Conservation (phyloP, 2,329 filamentous ascomycete species). For the Nemania diffusa region DNA sequence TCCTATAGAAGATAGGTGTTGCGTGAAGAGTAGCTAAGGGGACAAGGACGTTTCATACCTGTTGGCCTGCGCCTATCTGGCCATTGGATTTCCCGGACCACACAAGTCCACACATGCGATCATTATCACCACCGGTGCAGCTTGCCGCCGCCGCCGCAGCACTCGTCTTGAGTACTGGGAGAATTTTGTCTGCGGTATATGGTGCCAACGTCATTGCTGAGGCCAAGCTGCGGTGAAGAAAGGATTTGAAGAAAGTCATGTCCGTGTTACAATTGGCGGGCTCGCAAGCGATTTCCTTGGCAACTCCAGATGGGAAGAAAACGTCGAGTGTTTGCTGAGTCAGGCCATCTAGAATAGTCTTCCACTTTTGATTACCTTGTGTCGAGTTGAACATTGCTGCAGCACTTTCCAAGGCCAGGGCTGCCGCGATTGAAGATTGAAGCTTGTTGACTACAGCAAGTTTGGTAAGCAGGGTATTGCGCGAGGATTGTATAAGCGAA, state of each 20-base stretch:
- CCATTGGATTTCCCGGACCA: conserved; percentile 50
- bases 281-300: conserved; percentile 66
- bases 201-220: conserved; percentile 52
- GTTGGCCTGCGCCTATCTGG: conserved; percentile 62
- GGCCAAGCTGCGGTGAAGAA: conserved; percentile 61
- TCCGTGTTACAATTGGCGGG: conserved; percentile 60
- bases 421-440: conserved; percentile 62
- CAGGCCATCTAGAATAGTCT: conserved; percentile 60
- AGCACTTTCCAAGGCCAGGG: conserved; percentile 56
- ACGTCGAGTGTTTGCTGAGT: conserved; percentile 55
- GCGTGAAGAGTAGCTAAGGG: no score
- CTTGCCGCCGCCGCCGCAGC: conserved; percentile 53
- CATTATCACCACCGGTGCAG: conserved; percentile 50
- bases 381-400: conserved; percentile 57
- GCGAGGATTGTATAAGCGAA: not conserved
- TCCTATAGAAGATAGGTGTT: no score
- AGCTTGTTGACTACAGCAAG: conserved; percentile 52
- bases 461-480: not conserved
- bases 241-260: conserved; percentile 66
- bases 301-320: conserved; percentile 61
- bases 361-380: conserved; percentile 53
- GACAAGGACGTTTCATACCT: conserved; percentile 53
- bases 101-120: conserved; percentile 41
- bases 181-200: conserved; percentile 49
- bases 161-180: conserved; percentile 51